phyloP scores from a whole-genome alignment of 139 green algal species.

The Chlorella ohadii region DNA sequence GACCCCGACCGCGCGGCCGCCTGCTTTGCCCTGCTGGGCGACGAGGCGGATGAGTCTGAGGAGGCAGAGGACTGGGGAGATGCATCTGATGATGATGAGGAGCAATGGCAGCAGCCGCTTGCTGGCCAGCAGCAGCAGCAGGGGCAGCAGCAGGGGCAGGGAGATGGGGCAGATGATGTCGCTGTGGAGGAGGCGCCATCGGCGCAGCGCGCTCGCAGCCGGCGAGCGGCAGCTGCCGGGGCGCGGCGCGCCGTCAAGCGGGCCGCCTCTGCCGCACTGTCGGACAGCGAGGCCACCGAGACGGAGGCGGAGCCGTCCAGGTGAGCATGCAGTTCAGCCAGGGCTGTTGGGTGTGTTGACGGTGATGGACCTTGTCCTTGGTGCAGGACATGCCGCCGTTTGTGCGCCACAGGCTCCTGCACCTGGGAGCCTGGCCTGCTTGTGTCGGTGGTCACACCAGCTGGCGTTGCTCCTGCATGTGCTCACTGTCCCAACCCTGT shows the following conservation, averaged over 20 bases:
- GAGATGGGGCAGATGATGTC: background rate
- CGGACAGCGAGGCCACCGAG: constrained; percentile 7
- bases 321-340: no score
- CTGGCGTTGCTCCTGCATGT: no score
- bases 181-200: background rate
- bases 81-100: background rate
- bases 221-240: background rate
- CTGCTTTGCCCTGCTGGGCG: background rate
- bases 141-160: background rate
- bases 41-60: no score
- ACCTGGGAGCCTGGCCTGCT: no score
- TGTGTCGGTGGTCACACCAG: no score
- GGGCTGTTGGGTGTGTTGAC: no score
- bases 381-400: no score
- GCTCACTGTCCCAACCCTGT: no score
- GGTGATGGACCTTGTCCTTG: no score
- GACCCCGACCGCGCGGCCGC: background rate
- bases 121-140: background rate
- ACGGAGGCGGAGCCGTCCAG: background rate
- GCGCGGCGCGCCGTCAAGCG: background rate
- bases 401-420: no score
- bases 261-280: background rate
- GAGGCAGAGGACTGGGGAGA: background rate
- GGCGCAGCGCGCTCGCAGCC: background rate
- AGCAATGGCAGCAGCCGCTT: background rate